A percentile compares a stretch with the other conserved stretches of the same genome.
phyloP scores from a whole-genome alignment of 495 filamentous ascomycete species.

The Aspergillus haitiensis region DNA sequence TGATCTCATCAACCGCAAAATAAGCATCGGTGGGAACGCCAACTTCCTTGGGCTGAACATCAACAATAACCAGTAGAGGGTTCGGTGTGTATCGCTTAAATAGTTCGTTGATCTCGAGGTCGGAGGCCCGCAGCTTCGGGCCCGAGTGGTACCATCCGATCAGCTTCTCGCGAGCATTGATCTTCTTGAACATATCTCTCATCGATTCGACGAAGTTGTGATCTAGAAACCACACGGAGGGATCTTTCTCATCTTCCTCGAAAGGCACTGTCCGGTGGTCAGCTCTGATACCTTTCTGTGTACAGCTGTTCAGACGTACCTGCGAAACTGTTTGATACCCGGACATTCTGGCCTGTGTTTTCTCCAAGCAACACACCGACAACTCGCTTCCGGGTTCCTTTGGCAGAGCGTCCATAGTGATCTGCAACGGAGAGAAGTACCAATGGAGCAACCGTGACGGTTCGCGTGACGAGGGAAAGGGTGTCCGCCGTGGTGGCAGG shows the following conservation, averaged over 20 bases:
- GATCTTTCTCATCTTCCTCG: slow-evolving; percentile 98
- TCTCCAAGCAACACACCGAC: slow-evolving; percentile 95
- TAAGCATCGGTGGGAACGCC: slow-evolving; percentile 98
- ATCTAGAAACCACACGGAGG: slow-evolving; percentile 97
- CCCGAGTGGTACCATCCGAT: slow-evolving; percentile 99
- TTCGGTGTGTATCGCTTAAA: slow-evolving; percentile 99
- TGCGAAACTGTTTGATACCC: slow-evolving; percentile 98
- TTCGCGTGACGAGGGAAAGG: slow-evolving; percentile 85
- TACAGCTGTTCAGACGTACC: slow-evolving; percentile 52
- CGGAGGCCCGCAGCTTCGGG: slow-evolving; percentile 92
- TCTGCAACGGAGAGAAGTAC: slow-evolving; percentile 98
- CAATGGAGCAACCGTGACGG: slow-evolving; percentile 94
- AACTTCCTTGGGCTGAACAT: slow-evolving; percentile 97
- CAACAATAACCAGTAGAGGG: slow-evolving; percentile 94
- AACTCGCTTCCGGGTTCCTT: slow-evolving; percentile 87
- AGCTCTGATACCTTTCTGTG: too few relatives aligned
- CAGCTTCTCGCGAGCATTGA: slow-evolving; percentile 97
- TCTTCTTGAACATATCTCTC: slow-evolving; percentile 99
- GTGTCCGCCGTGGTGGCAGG: slow-evolving; percentile 94
- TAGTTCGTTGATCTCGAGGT: slow-evolving; percentile 98
- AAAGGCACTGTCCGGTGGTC: slow-evolving; percentile 71
- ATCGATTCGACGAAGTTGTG: slow-evolving; percentile 99
- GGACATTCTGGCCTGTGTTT: slow-evolving; percentile 89
- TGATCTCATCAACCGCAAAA: slow-evolving; percentile 99
- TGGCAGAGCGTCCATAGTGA: slow-evolving; percentile 93